Percentiles rank a stretch among this genome's conserved stretches.
phyloP scores from a whole-genome alignment of 495 filamentous ascomycete species.

The Talaromyces wortmannii region DNA sequence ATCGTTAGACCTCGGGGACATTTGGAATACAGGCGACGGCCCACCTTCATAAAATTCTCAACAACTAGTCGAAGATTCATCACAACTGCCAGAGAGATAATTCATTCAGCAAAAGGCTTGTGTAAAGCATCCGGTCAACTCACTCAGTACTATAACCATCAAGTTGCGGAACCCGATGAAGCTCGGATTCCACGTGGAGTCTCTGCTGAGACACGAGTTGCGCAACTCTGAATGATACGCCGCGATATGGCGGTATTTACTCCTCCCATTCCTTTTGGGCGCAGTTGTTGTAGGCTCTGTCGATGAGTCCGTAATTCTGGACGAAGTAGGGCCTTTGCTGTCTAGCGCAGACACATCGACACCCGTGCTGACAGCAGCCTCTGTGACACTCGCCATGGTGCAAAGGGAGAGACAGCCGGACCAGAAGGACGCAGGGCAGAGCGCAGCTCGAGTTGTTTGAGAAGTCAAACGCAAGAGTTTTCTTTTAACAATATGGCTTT shows the following conservation, averaged over 20 bases:
- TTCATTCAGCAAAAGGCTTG: conserved; percentile 6
- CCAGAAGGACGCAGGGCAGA: background rate
- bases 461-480: background rate
- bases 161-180: conserved; percentile 93
- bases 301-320: background rate
- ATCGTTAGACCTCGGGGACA: background rate
- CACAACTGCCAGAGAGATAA: conserved; percentile 50
- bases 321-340: background rate
- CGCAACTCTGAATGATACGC: conserved; percentile 67
- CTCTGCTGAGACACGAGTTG: conserved; percentile 80
- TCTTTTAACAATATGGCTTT: too few relatives aligned
- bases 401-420: background rate
- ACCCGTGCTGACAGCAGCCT: conserved; percentile 2
- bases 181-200: conserved; percentile 64
- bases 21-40: conserved; percentile 1
- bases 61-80: conserved; percentile 90
- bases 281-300: background rate
- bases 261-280: conserved; percentile 17
- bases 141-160: conserved; percentile 90
- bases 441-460: background rate
- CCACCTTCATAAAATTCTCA: conserved; percentile 93
- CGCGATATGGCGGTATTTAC: conserved; percentile 81
- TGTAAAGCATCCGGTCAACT: conserved; percentile 6
- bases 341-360: background rate
- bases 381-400: background rate